These are phyloP conservation scores for Brasilioporus rufonigricans DNA, from an alignment of 768 basidiomycete genomes.

Conservation along the genomic window DNA sequence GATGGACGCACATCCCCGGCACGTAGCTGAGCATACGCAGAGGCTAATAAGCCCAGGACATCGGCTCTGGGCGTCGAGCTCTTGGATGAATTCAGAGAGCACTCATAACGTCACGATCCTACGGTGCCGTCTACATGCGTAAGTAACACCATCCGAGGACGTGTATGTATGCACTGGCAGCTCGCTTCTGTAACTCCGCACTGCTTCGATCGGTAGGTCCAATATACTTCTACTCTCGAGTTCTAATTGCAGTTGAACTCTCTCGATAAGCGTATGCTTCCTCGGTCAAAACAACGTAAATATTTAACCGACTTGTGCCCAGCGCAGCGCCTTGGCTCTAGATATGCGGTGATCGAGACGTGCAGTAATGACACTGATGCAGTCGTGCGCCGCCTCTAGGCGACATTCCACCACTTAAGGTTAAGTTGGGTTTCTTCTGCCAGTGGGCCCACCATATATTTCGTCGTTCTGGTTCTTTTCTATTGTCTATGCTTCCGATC, in stretches of 20 bases:
- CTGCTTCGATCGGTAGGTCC: neutral
- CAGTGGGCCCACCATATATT: neutral
- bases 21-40: no score
- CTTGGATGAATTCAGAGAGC: neutral
- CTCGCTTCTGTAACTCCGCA: neutral
- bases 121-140: neutral
- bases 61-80: neutral
- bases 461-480: neutral
- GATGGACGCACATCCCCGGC: no score
- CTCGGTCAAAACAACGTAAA: conserved; percentile 6
- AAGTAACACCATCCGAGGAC: neutral
- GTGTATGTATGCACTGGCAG: no score
- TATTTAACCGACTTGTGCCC: neutral
- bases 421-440: neutral
- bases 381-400: neutral
- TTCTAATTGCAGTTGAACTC: neutral
- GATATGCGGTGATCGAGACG: neutral
- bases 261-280: neutral
- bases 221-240: neutral
- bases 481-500: conserved; percentile 12
- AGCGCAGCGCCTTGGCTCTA: neutral
- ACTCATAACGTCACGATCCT: neutral
- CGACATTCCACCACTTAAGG: neutral
- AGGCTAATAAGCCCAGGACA: no score
- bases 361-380: neutral